Evolutionary conservation across 2,329 filamentous ascomycete genomes (phyloP), one percentile per base, ranked within the genome.

Genomic region (Zymoseptoria crescenta): DNA sequence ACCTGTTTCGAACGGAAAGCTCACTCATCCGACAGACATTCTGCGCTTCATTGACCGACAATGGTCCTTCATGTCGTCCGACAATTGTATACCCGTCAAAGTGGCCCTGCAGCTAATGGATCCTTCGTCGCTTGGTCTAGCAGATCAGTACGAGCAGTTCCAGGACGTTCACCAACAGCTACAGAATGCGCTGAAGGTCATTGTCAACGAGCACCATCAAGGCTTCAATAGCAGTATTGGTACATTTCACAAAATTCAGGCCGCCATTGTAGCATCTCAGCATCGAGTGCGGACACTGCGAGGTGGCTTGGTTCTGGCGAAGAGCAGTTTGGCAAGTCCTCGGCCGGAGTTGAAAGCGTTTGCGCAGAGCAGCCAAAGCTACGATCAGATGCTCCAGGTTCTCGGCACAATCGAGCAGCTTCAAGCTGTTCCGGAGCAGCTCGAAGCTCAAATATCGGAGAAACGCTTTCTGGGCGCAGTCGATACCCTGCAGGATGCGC

Each of bases 171-270:
- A 96, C 73, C 81, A 85, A 64, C 90, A 94, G 72, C 83, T 99
- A n/a, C 92, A 99, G 72, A 87, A 88, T 67, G 92, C 93, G 8
- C 80, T 99, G 59, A 96, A 96, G 74, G 86, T 87, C 35, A 96
- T 99, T 68, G 94, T 99, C 27, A 96, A 99, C 74, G 93, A 99
- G 76, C 93, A 99, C 72, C 93, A 99, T 71, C 94, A 99, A 74
- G 95, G 94, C 52, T 99, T 99, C 81, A 99, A 97, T 76, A 96
- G 91, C 74, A 96, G 93, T 55, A 97, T 99, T 64, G 94, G 93
- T 74, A 97, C 93, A 20, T 99, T 97, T 72, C 95, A 99, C 79
- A 96, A 96, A 75, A 99, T 99, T 62, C 94, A 99, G 74, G 85
- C 87, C 56, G 96, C 91, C 75, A 94, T 99, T 65, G 89, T 93